phyloP scores from a whole-genome alignment of 2,329 filamentous ascomycete genomes.

The Beauveria medogensis region DNA sequence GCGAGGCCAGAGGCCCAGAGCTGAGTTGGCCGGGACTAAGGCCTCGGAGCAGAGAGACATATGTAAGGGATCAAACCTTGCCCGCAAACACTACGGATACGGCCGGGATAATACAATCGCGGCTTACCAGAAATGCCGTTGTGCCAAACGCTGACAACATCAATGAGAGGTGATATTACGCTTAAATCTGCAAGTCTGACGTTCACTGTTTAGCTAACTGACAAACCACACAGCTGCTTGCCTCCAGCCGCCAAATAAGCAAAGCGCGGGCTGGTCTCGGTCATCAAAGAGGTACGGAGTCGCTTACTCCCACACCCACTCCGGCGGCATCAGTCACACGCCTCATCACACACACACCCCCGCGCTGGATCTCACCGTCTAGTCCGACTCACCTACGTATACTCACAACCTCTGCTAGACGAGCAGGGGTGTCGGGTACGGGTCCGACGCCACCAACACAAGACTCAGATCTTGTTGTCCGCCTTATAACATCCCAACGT shows the following conservation, averaged over 20 bases:
- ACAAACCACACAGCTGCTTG: not conserved
- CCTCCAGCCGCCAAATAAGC: not conserved
- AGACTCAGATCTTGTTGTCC: constrained; percentile 9
- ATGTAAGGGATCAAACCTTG: too few relatives aligned
- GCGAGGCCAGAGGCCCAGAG: constrained; percentile 2
- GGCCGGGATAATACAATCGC: constrained; percentile 2
- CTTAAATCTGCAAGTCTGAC: constrained; percentile 1
- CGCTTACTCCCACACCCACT: constrained; percentile 9
- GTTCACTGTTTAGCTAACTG: not conserved
- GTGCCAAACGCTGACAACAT: constrained; percentile 1
- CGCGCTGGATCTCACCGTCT: constrained; percentile 9
- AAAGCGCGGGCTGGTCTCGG: not conserved
- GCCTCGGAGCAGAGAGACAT: not conserved
- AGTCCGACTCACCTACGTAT: not conserved
- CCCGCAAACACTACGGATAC: too few relatives aligned
- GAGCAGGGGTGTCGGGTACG: constrained; percentile 12
- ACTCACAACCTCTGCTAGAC: not conserved
- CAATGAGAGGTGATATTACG: not conserved
- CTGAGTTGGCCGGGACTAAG: not conserved
- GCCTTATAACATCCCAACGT: constrained; percentile 8
- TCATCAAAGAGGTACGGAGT: not conserved
- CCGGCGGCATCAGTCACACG: constrained; percentile 3
- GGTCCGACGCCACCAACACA: constrained; percentile 11
- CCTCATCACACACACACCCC: constrained; percentile 1
- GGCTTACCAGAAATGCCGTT: not conserved